phyloP scores from a whole-genome alignment of 805 yeast genomes.

The Wickerhamiella lipophila region DNA sequence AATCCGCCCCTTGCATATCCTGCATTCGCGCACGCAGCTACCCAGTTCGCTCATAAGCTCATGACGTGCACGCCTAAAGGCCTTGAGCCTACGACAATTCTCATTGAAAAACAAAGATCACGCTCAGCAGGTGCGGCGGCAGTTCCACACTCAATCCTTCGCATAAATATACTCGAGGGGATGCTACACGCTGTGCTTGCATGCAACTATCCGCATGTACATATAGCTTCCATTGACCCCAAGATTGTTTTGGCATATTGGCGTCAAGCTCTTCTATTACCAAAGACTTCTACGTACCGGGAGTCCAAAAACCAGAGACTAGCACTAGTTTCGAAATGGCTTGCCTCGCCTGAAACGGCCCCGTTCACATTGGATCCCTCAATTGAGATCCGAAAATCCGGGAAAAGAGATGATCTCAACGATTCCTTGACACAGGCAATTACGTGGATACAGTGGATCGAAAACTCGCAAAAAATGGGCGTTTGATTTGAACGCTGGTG shows the following conservation, averaged over 20 bases:
- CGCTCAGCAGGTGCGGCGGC: conserved; percentile 36
- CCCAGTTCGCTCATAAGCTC: conserved; percentile 15
- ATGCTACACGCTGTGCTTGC: conserved; percentile 31
- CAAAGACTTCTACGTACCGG: conserved; percentile 15
- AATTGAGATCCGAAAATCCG: neutral
- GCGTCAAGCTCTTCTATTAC: conserved; percentile 11
- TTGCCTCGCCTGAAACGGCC: conserved; percentile 8
- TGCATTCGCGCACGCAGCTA: conserved; percentile 21
- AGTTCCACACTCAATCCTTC: conserved; percentile 40
- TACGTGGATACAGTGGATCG: conserved; percentile 37
- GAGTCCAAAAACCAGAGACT: conserved; percentile 21
- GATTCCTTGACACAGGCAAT: conserved; percentile 55
- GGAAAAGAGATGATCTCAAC: conserved; percentile 47
- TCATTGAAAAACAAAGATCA: conserved; percentile 46
- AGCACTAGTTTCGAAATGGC: conserved; percentile 19
- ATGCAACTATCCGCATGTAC: conserved; percentile 9
- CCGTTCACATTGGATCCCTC: conserved; percentile 12
- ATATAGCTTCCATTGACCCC: conserved; percentile 22
- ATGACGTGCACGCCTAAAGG: neutral
- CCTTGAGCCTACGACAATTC: conserved; percentile 31
- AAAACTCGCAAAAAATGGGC: conserved; percentile 17
- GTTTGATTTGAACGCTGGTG: neutral
- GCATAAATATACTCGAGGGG: conserved; percentile 43
- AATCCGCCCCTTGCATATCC: conserved; percentile 22
- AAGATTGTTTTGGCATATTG: conserved; percentile 21